phyloP scores from a whole-genome alignment of 2,329 filamentous ascomycete species.

The Sporothrix luriei region DNA sequence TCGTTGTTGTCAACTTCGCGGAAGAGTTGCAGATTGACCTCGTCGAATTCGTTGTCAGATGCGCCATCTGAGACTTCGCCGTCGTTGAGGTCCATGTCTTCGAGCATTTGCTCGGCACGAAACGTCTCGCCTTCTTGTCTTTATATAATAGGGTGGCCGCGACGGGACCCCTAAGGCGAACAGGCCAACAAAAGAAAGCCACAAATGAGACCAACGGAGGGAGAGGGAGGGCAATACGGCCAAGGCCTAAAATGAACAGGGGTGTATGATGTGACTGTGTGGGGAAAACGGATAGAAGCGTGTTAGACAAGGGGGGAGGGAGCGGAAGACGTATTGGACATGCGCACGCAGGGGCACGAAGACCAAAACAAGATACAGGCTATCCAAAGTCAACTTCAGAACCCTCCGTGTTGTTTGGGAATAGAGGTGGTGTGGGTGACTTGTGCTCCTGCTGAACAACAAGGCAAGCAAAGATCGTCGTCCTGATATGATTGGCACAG shows the following conservation, averaged over 20 bases:
- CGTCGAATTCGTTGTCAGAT: slow-evolving; percentile 62
- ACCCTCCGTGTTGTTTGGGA: not conserved
- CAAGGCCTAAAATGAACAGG: slow-evolving; percentile 14
- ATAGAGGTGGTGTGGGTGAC: slow-evolving; percentile 14
- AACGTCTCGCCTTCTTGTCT: slow-evolving; percentile 50
- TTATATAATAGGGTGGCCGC: slow-evolving; percentile 51
- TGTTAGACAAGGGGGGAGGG: not conserved
- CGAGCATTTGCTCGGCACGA: slow-evolving; percentile 49
- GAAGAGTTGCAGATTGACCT: slow-evolving; percentile 47
- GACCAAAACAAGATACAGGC: not conserved
- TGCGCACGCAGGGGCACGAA: not conserved
- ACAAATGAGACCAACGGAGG: slow-evolving; percentile 20
- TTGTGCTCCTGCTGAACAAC: not conserved
- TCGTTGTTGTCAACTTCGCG: slow-evolving; percentile 48
- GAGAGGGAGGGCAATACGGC: slow-evolving; percentile 18
- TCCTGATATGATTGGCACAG: slow-evolving; percentile 18
- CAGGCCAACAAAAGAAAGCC: slow-evolving; percentile 29
- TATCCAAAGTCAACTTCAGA: not conserved
- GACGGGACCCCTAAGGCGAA: slow-evolving; percentile 31
- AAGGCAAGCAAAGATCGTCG: not conserved
- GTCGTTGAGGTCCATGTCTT: slow-evolving; percentile 56
- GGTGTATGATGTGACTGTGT: slow-evolving; percentile 4
- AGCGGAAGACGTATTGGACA: not conserved
- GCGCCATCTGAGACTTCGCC: slow-evolving; percentile 60
- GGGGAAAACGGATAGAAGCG: slow-evolving; percentile 22